phyloP scores from a whole-genome alignment of 306 rosid genomes.

The Vigna reflexopilosa region DNA sequence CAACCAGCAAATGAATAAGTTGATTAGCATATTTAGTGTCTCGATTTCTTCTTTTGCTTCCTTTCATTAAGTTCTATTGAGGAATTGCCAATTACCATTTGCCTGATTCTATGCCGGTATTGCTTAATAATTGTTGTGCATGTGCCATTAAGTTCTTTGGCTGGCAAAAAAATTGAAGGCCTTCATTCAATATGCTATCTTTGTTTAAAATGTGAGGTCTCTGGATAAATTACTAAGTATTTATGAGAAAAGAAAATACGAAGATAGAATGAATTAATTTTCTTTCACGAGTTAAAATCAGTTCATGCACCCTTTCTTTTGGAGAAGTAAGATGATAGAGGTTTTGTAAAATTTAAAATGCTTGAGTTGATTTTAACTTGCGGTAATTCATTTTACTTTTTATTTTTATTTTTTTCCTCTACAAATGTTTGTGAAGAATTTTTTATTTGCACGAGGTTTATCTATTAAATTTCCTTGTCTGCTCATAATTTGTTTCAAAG shows the following conservation, averaged over 20 bases:
- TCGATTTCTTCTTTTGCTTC: background rate
- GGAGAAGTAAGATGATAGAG: background rate
- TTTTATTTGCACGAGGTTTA: background rate
- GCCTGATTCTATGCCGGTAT: slow-evolving; percentile 20
- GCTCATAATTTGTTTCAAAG: slow-evolving; percentile 10
- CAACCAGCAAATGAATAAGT: slow-evolving; percentile 33
- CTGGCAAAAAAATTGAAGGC: background rate
- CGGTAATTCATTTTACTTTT: background rate
- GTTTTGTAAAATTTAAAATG: background rate
- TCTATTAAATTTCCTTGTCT: slow-evolving; percentile 1
- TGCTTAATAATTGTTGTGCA: slow-evolving; percentile 18
- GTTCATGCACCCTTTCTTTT: background rate
- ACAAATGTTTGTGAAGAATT: background rate
- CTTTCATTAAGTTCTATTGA: background rate
- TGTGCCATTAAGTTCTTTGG: background rate
- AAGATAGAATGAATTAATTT: background rate
- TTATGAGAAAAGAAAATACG: background rate
- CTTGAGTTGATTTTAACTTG: background rate
- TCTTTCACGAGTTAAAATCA: background rate
- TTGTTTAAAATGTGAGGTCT: slow-evolving; percentile 5
- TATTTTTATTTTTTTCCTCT: too few species aligned
- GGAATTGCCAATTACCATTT: slow-evolving; percentile 1
- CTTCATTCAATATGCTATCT: background rate
- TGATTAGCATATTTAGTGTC: slow-evolving; percentile 24
- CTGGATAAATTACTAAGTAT: background rate